These are phyloP conservation scores for Dendrobium officinale DNA, from an alignment of 106 monocot species.

Conservation along the genomic window DNA sequence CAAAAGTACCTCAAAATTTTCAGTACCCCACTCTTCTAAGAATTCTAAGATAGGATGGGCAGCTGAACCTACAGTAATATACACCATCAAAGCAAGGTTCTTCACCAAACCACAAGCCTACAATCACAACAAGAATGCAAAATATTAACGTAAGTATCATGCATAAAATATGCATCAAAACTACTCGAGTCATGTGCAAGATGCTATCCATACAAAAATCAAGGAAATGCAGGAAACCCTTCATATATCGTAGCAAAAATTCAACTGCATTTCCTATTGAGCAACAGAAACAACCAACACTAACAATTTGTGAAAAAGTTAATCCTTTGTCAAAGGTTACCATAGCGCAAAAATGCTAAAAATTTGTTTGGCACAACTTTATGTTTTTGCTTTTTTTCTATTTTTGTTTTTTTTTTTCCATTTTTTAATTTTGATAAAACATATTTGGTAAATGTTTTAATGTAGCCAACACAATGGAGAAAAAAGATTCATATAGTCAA, in stretches of 20 bases:
- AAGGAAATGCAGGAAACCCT: background rate
- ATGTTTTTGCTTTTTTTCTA: too few species aligned
- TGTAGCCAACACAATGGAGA: too few species aligned
- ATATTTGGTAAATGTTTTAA: too few species aligned
- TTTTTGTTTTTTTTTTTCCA: too few species aligned
- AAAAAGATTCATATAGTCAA: too few species aligned
- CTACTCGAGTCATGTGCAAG: background rate
- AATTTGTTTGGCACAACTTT: too few species aligned
- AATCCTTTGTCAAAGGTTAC: background rate
- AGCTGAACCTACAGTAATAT: slow-evolving; percentile 97
- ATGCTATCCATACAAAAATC: background rate
- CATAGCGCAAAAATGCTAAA: background rate
- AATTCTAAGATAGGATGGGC: slow-evolving; percentile 93
- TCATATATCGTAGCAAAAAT: background rate
- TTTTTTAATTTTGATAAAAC: too few species aligned
- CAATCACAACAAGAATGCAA: slow-evolving; percentile 3
- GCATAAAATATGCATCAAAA: background rate
- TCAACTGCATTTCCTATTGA: background rate
- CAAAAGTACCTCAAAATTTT: slow-evolving; percentile 86
- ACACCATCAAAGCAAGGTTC: slow-evolving; percentile 97
- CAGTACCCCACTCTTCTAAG: slow-evolving; percentile 96
- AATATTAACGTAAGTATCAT: background rate
- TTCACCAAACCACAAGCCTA: slow-evolving; percentile 98
- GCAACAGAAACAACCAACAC: background rate
- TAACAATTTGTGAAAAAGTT: background rate